Evolutionary conservation across 1,139 yeast species (phyloP).

Genomic region (Blastobotrys persicus): DNA sequence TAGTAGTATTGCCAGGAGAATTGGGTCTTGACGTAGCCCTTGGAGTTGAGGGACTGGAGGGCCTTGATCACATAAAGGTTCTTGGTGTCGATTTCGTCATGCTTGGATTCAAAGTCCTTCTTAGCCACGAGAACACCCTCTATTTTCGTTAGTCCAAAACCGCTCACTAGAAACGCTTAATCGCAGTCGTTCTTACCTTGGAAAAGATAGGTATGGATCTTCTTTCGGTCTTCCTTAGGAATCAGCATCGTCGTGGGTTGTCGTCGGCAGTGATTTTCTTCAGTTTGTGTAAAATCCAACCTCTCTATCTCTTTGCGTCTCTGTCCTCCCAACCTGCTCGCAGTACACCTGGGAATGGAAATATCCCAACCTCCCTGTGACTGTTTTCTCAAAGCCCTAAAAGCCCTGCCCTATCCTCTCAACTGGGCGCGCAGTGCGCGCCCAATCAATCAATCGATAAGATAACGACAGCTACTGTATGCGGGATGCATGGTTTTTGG

Average conservation of each 20-base stretch:
- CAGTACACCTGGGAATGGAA: neutral
- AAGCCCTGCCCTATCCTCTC: neutral
- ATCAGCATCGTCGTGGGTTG: slow-evolving; percentile 64
- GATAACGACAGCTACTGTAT: neutral
- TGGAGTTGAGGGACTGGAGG: slow-evolving; percentile 97
- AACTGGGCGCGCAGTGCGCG: too few relatives aligned
- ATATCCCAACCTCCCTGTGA: neutral
- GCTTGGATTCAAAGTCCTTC: slow-evolving; percentile 98
- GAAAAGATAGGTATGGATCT: slow-evolving; percentile 98
- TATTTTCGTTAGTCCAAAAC: slow-evolving; percentile 27
- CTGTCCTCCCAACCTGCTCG: neutral
- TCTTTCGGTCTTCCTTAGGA: slow-evolving; percentile 99
- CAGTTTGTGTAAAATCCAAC: slow-evolving; percentile 8
- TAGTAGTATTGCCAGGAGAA: slow-evolving; percentile 99
- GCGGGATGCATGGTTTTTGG: too few relatives aligned
- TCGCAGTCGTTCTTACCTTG: slow-evolving; percentile 63
- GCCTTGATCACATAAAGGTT: slow-evolving; percentile 99
- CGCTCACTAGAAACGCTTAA: neutral
- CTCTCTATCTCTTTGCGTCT: neutral
- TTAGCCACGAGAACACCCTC: slow-evolving; percentile 99
- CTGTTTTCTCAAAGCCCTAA: neutral
- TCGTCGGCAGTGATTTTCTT: slow-evolving; percentile 1
- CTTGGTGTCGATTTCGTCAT: slow-evolving; percentile 96
- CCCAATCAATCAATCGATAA: neutral
- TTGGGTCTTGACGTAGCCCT: slow-evolving; percentile 99